Percentiles rank a stretch among this genome's conserved stretches.
These are phyloP conservation scores for Elymus sibiricus DNA, from an alignment of 176 grass and related monocot genomes.

Conservation along the genomic window DNA sequence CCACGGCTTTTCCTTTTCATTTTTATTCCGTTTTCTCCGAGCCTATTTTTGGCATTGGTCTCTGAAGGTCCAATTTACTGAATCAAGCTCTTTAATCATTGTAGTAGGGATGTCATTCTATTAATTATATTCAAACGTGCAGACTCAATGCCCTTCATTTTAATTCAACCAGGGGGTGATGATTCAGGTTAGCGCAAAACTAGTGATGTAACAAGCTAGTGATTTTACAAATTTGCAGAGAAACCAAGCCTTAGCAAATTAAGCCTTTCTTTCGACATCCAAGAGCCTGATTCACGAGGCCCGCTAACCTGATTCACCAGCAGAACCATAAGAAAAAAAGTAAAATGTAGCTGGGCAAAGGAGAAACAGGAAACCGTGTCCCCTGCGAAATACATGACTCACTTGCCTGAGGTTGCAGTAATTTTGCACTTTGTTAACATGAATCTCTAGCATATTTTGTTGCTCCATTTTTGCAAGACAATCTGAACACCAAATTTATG, in stretches of 20 bases:
- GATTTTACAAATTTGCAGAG: not conserved
- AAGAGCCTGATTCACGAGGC: not conserved
- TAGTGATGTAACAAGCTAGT: not conserved
- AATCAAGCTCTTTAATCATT: not conserved
- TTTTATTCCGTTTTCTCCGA: not conserved
- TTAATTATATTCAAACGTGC: too few species aligned
- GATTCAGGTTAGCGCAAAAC: not conserved
- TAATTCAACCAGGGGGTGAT: not conserved
- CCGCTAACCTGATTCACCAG: slow-evolving; percentile 25
- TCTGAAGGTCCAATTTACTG: not conserved
- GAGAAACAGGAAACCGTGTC: not conserved
- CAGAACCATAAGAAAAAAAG: not conserved
- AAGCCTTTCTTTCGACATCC: not conserved
- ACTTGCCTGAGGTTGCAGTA: slow-evolving; percentile 23
- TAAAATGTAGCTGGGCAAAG: not conserved
- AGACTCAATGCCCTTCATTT: not conserved
- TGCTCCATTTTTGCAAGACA: slow-evolving; percentile 11
- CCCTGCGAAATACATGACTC: slow-evolving; percentile 5
- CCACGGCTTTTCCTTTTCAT: not conserved
- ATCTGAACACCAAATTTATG: not conserved
- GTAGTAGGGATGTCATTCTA: not conserved
- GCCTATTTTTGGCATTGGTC: not conserved
- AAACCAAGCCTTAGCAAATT: not conserved
- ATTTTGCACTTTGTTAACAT: not conserved
- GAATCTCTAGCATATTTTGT: not conserved